These are phyloP conservation scores for Orbilia brochopaga DNA, from an alignment of 2,329 filamentous ascomycete genomes.

Conservation along the genomic window DNA sequence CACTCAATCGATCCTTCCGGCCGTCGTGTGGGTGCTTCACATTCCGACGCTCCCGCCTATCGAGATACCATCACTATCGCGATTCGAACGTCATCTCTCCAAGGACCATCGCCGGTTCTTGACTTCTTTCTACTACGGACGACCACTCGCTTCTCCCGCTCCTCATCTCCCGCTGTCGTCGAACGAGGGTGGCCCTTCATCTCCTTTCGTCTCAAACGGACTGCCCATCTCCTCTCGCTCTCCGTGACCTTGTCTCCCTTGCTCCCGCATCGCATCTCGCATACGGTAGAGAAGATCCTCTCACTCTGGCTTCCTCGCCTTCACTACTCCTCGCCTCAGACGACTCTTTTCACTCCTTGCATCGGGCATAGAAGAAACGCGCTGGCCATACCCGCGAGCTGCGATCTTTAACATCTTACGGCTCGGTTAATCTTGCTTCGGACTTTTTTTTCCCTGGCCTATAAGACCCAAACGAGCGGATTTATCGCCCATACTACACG, in stretches of 20 bases:
- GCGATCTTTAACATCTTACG: no score
- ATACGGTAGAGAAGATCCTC: not conserved
- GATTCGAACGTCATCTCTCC: not conserved
- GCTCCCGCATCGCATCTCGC: constrained; percentile 2
- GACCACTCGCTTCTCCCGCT: not conserved
- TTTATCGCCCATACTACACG: no score
- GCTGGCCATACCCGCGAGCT: no score
- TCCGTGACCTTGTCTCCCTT: no score
- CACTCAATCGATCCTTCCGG: not conserved
- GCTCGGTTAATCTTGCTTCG: no score
- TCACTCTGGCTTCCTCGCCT: constrained; percentile 7
- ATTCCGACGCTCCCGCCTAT: not conserved
- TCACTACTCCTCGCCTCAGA: not conserved
- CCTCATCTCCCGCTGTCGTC: not conserved
- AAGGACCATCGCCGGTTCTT: not conserved
- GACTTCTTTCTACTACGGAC: not conserved
- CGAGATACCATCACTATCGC: not conserved
- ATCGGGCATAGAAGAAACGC: not conserved
- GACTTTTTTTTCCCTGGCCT: no score
- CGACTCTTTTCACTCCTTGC: not conserved
- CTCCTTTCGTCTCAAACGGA: not conserved
- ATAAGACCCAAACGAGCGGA: no score
- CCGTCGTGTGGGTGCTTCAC: not conserved
- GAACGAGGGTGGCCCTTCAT: not conserved
- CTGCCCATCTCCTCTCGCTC: not conserved